Conservation (phyloP, 768 basidiomycete species). For the Boletus subcaerulescens region DNA sequence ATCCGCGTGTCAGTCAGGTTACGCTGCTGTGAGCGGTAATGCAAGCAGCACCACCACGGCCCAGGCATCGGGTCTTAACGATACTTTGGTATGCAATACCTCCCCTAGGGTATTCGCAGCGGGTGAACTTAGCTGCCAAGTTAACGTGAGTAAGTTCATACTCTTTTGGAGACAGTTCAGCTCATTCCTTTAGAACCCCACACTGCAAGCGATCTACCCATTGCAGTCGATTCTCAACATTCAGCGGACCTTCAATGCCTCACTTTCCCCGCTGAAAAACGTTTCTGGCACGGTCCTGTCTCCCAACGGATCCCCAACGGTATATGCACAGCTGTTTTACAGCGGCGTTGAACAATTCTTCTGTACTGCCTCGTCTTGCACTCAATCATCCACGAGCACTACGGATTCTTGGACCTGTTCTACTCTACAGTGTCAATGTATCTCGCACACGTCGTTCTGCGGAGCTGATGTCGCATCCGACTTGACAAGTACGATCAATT, state of each 20-base stretch:
- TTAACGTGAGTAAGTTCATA: constrained; percentile 56
- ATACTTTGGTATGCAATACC: constrained; percentile 72
- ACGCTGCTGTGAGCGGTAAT: constrained; percentile 40
- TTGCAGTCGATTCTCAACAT: constrained; percentile 72
- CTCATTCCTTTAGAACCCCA: constrained; percentile 62
- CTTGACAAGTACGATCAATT: constrained; percentile 62
- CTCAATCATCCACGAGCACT: constrained; percentile 46
- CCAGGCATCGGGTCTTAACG: constrained; percentile 43
- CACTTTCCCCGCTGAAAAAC: constrained; percentile 56
- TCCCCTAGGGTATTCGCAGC: constrained; percentile 70
- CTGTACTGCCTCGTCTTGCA: constrained; percentile 71
- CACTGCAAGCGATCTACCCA: constrained; percentile 74
- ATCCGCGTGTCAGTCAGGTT: constrained; percentile 66
- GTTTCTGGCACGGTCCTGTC: constrained; percentile 25
- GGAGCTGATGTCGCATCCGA: constrained; percentile 47
- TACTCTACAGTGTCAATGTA: constrained; percentile 73
- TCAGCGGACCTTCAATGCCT: constrained; percentile 67
- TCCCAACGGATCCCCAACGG: constrained; percentile 53
- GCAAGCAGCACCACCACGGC: constrained; percentile 30
- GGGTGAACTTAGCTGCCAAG: constrained; percentile 81
- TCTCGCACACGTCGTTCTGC: constrained; percentile 70
- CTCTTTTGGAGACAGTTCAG: background rate
- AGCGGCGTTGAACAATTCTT: constrained; percentile 86
- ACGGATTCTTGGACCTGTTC: constrained; percentile 66
- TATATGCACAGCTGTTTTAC: constrained; percentile 75